Evolutionary conservation across 192 early-diverging fungal species (phyloP), one percentile per base, ranked within the genome.

Genomic region (Coemansia nantahalensis): DNA sequence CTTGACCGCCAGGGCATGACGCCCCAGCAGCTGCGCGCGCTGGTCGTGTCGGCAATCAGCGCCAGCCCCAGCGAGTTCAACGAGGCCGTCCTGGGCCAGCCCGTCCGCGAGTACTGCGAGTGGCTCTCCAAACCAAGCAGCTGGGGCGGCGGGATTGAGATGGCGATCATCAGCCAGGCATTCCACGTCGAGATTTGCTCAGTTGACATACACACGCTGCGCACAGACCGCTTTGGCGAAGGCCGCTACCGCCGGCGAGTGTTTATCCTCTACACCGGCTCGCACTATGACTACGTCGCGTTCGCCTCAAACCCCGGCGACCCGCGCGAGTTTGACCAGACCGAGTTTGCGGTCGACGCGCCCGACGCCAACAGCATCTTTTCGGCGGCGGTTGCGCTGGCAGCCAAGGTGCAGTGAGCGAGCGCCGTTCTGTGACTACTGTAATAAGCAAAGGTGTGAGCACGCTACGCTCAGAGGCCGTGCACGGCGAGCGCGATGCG

Each of bases 281-380:
- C 80, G 37, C 88, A 88, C 59, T 90, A 87, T 62, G 86, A 90
- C 70, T 86, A 84, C 43, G 64, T 84, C 9, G 86, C 78, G 2
- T 48, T 83, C 26, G 51, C 74, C 1, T 68, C 79, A 0, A 23
- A 17, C 22, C 45, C 24, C 7, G 54, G 44, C 18, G 59, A 60
- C 10, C 65, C 79, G 5, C 36, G 36, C 21, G 83, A 82, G 13
- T 84, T 84, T 76, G 86, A 88, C 54, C 66, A 77, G 53, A 84
- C 83, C 12, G 51, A 68, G 50, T 88, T 88, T 51, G 47, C 53
- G 5, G 66, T 49, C 8, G 51, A 30, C 30, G 16, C 40, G n/a
- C 23, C 36, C 7, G 49, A 43, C 23, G 48, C 51, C 32, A 50
- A 53, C 19, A 34, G n/a, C 1, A 15, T 62, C 2, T 38, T 77